phyloP scores from a whole-genome alignment of 345 rosid genomes.

The Citrus hindsii region DNA sequence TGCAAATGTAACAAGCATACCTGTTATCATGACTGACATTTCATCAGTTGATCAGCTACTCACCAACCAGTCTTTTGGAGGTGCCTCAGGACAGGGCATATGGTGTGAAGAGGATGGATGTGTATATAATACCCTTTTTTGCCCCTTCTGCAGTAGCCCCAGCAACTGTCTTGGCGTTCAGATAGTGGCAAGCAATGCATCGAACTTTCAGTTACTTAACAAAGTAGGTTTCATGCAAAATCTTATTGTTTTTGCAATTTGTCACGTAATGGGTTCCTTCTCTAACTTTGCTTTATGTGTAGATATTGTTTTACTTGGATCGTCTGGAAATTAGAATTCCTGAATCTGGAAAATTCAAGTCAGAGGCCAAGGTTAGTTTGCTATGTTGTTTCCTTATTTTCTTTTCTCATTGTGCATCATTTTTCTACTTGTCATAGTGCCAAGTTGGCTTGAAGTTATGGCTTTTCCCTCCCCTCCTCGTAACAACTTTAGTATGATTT shows the following conservation, averaged over 20 bases:
- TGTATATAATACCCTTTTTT: conserved; percentile 64
- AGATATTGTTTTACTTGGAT: conserved; percentile 61
- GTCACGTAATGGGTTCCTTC: neutral
- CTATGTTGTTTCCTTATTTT: neutral
- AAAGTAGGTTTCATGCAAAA: conserved; percentile 39
- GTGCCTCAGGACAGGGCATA: conserved; percentile 41
- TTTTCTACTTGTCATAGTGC: neutral
- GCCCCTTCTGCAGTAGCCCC: conserved; percentile 73
- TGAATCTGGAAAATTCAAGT: conserved; percentile 27
- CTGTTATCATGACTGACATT: conserved; percentile 54
- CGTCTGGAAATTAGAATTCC: conserved; percentile 39
- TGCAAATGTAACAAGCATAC: conserved; percentile 36
- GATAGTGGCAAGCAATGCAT: conserved; percentile 78
- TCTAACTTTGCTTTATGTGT: conserved; percentile 16
- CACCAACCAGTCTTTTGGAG: conserved; percentile 27
- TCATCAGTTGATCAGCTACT: conserved; percentile 57
- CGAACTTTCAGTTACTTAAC: conserved; percentile 64
- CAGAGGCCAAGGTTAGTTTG: conserved; percentile 36
- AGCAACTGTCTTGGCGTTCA: conserved; percentile 71
- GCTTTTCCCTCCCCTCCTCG: too few relatives aligned
- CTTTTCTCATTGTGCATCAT: neutral
- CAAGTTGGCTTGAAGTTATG: neutral
- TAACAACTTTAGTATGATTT: conserved; percentile 4
- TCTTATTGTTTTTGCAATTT: neutral
- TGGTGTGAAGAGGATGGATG: conserved; percentile 93